Evolutionary conservation across 441 rosid genomes (phyloP), one percentile per base, ranked within the genome.

Genomic region (Syzygium malaccense): DNA sequence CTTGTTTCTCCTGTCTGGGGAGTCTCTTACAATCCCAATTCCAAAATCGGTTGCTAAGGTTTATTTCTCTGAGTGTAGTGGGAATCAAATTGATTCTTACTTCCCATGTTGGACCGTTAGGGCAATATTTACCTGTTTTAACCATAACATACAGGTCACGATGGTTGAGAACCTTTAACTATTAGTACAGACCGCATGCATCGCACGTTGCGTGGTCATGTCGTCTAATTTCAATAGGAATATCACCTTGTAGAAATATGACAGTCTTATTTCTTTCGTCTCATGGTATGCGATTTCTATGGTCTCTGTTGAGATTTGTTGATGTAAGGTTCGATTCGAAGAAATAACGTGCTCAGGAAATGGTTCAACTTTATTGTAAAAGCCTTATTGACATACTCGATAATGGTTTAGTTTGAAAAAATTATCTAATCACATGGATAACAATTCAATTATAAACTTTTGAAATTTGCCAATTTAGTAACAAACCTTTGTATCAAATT

Each of bases 401-500:
- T 53, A 14, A 53, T 53, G 48, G 9, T 45, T 7, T 45, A 45
- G 48, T 45, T 45, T 45, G 9, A 45, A 45, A 45, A 45, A 45
- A 45, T 45, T 45, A 1, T 45, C 48, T 45, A 45, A 45, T 45
- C 2, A 45, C 9, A 45, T 45, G 9, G 8, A 45, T 45, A 45
- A 7, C 10, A 45, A 45, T 45, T 45, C 48, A 45, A 7, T 14
- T 4, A 4, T 14, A 2, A 28, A 28, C 1, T 28, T 60, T 13
- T 28, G 3, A 0, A 60, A 28, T 60, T 28, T 60, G 1, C 6
- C 0, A 60, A 60, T 60, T 28, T 1, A 60, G 8, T 6, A 2
- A 28, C 28, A 60, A 28, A 5, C 0, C 0, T 28, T 12, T 0
- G 0, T 60, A 4, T 60, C 14, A 2, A 60, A 13, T 60, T 60